Percentiles rank a stretch among this genome's conserved stretches.
phyloP scores from a whole-genome alignment of 2,329 filamentous ascomycete species.

The Stromatinia cepivora region DNA sequence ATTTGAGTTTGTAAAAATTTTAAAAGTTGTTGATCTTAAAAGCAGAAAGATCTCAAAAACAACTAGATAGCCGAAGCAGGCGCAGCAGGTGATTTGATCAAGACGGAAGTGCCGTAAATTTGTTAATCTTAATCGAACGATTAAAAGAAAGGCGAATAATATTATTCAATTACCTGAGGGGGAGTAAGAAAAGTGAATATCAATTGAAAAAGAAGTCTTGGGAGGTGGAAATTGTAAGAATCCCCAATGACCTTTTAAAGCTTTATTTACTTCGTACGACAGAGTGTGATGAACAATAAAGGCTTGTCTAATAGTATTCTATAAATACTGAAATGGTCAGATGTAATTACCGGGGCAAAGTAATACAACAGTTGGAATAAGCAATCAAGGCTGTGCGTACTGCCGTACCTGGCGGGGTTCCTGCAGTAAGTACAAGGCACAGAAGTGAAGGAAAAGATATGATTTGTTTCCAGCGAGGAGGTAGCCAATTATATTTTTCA shows the following conservation, averaged over 20 bases:
- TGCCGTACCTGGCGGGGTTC: conserved; percentile 2
- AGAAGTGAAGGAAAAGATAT: not conserved
- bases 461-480: conserved; percentile 6
- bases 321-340: conserved; percentile 13
- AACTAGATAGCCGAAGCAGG: not conserved
- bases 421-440: not conserved
- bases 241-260: conserved; percentile 11
- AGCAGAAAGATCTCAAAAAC: not conserved
- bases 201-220: not conserved
- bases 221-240: conserved; percentile 17
- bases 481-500: not conserved
- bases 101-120: not conserved
- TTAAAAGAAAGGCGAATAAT: not conserved
- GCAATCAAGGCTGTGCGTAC: conserved; percentile 3
- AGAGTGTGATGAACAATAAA: not conserved
- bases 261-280: not conserved
- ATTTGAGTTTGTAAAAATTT: not conserved
- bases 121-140: not conserved
- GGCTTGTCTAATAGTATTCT: conserved; percentile 5
- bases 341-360: conserved; percentile 11
- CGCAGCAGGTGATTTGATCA: not conserved
- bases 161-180: not conserved
- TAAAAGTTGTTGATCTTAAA: conserved; percentile 1
- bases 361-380: conserved; percentile 9
- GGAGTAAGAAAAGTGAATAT: conserved; percentile 11